A percentile compares a stretch with the other conserved stretches of the same genome.
These are phyloP conservation scores for Plasmodium malariae DNA, from an alignment of 169 alveolate species.

Conservation along the genomic window DNA sequence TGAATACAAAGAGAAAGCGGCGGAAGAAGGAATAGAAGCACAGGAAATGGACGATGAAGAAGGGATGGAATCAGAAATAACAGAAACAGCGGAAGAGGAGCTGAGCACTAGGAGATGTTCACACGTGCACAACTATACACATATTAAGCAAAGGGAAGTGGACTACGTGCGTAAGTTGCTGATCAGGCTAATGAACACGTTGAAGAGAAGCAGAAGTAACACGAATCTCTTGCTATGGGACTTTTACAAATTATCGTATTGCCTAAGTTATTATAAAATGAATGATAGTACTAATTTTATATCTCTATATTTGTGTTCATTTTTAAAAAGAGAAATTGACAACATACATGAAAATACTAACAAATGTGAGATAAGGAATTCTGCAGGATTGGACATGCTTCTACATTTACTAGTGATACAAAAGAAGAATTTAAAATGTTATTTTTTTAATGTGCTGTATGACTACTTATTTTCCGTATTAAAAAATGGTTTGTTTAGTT, in stretches of 20 bases:
- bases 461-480: slow-evolving; percentile 40
- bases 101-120: neutral
- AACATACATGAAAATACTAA: slow-evolving; percentile 9
- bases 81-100: neutral
- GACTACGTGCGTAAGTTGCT: slow-evolving; percentile 56
- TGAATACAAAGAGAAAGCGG: neutral
- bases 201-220: neutral
- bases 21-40: too few relatives aligned
- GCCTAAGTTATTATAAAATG: slow-evolving; percentile 25
- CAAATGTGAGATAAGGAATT: slow-evolving; percentile 13
- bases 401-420: slow-evolving; percentile 17
- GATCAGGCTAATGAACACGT: neutral
- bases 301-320: slow-evolving; percentile 25
- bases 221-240: slow-evolving; percentile 1
- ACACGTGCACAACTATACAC: neutral
- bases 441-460: slow-evolving; percentile 42
- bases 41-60: neutral
- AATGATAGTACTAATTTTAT: slow-evolving; percentile 18
- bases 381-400: slow-evolving; percentile 21
- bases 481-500: slow-evolving; percentile 8
- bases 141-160: neutral
- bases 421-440: slow-evolving; percentile 22
- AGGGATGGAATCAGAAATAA: neutral
- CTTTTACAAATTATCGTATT: slow-evolving; percentile 56
- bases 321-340: slow-evolving; percentile 60